Conservation (phyloP, 768 basidiomycete species). For the Phylloporus arenicola region DNA sequence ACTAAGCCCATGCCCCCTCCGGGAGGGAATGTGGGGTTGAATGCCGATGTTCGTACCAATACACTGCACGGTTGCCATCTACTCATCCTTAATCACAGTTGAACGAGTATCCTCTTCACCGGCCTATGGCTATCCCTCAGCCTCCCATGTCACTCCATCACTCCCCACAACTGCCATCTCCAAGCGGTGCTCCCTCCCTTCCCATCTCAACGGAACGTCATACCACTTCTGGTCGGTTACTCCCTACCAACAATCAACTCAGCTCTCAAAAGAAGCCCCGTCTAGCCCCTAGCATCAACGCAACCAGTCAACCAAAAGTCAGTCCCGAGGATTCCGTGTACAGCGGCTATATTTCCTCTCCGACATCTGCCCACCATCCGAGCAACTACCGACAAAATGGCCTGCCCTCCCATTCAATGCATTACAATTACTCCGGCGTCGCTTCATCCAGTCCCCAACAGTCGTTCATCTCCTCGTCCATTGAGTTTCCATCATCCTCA, state of each 20-base stretch:
- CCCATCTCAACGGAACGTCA: conserved; percentile 32
- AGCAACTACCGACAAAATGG: conserved; percentile 27
- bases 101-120: conserved; percentile 25
- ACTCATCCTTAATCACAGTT: conserved; percentile 17
- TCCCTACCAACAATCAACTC: conserved; percentile 23
- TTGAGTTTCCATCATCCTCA: conserved; percentile 29
- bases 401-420: conserved; percentile 22
- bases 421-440: conserved; percentile 23
- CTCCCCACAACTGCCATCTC: conserved; percentile 21
- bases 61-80: not conserved
- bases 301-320: conserved; percentile 23
- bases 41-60: conserved; percentile 21
- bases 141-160: conserved; percentile 30
- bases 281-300: conserved; percentile 21
- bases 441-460: conserved; percentile 18
- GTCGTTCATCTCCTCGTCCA: conserved; percentile 18
- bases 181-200: conserved; percentile 22
- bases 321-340: conserved; percentile 27
- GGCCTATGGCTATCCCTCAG: conserved; percentile 31
- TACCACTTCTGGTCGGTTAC: conserved; percentile 26
- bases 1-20: conserved; percentile 16
- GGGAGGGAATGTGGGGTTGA: conserved; percentile 18
- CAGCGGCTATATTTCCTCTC: conserved; percentile 28
- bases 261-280: conserved; percentile 28
- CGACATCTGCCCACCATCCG: conserved; percentile 25